Conservation (phyloP, 139 green algal genomes). For the Chlamydomonas schloesseri region DNA sequence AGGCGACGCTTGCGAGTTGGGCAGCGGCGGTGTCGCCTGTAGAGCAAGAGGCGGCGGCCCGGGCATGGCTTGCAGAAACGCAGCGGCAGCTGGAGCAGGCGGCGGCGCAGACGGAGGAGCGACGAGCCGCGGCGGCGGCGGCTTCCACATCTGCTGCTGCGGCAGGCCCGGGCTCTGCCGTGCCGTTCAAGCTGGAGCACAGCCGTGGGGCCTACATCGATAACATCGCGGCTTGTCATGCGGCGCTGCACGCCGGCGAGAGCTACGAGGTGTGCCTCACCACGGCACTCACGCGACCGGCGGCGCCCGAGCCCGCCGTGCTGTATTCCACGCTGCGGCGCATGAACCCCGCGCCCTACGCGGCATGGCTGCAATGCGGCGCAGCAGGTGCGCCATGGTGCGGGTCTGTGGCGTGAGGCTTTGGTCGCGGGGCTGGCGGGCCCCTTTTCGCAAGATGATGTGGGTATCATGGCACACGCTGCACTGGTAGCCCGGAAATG, state of each 20-base stretch:
- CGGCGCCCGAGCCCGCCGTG: slow-evolving; percentile 41
- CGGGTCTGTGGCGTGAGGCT: too few species aligned
- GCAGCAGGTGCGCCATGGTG: slow-evolving; percentile 6
- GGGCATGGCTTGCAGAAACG: slow-evolving; percentile 26
- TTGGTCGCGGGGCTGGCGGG: too few species aligned
- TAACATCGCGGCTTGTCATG: slow-evolving; percentile 81
- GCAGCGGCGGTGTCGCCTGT: not conserved
- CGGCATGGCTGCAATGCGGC: slow-evolving; percentile 86
- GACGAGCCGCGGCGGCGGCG: not conserved
- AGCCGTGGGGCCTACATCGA: slow-evolving; percentile 73
- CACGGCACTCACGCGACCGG: slow-evolving; percentile 63
- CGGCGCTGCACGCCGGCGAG: slow-evolving; percentile 86
- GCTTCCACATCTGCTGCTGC: not conserved
- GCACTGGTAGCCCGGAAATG: too few species aligned
- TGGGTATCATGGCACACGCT: too few species aligned
- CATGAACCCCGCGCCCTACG: slow-evolving; percentile 96
- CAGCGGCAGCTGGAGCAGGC: not conserved
- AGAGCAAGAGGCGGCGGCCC: slow-evolving; percentile 30
- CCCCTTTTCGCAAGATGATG: too few species aligned
- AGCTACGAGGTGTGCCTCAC: slow-evolving; percentile 99
- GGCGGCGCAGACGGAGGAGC: not conserved
- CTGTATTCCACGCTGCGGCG: slow-evolving; percentile 87
- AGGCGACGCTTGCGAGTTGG: not conserved
- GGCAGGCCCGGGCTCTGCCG: not conserved
- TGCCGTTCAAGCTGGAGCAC: slow-evolving; percentile 70